phyloP scores from a whole-genome alignment of 768 basidiomycete species.

The Rubroboletus pulcherrimus region DNA sequence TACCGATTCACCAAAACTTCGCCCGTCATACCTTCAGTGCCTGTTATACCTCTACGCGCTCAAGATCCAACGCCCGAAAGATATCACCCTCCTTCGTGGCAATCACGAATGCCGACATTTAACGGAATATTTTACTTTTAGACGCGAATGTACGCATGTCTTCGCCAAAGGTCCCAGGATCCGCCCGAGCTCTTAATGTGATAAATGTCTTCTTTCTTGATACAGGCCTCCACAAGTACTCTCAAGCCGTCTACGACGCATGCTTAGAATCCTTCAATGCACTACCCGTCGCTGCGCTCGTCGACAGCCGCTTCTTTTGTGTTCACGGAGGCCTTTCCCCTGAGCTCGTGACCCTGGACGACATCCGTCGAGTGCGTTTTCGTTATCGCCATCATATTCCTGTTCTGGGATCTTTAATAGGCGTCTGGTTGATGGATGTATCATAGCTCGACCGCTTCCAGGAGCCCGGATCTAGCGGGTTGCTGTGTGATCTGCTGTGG shows the following conservation, averaged over 20 bases:
- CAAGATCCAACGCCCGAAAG: conserved; percentile 86
- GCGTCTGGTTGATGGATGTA: conserved; percentile 6
- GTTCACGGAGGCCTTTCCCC: conserved; percentile 97
- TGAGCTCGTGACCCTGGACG: conserved; percentile 72
- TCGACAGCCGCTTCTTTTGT: conserved; percentile 95
- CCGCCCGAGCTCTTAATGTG: conserved; percentile 5
- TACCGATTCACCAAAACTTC: neutral
- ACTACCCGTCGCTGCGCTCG: conserved; percentile 84
- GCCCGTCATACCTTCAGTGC: conserved; percentile 46
- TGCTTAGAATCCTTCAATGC: conserved; percentile 89
- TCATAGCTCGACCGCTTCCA: conserved; percentile 83
- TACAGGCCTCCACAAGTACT: conserved; percentile 28
- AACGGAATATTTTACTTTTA: conserved; percentile 98
- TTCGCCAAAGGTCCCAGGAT: conserved; percentile 1
- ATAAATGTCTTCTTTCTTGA: conserved; percentile 8
- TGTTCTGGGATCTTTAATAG: neutral
- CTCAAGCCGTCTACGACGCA: conserved; percentile 75
- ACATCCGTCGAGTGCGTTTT: conserved; percentile 58
- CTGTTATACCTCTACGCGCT: conserved; percentile 89
- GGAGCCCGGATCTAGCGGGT: conserved; percentile 88
- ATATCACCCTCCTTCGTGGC: conserved; percentile 81
- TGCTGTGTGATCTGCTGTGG: conserved; percentile 96
- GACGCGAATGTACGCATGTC: conserved; percentile 77
- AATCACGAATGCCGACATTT: conserved; percentile 98
- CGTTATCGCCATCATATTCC: neutral